Percentiles rank a stretch among this genome's conserved stretches.
phyloP scores from a whole-genome alignment of 169 alveolate genomes.

The Eimeria necatrix region DNA sequence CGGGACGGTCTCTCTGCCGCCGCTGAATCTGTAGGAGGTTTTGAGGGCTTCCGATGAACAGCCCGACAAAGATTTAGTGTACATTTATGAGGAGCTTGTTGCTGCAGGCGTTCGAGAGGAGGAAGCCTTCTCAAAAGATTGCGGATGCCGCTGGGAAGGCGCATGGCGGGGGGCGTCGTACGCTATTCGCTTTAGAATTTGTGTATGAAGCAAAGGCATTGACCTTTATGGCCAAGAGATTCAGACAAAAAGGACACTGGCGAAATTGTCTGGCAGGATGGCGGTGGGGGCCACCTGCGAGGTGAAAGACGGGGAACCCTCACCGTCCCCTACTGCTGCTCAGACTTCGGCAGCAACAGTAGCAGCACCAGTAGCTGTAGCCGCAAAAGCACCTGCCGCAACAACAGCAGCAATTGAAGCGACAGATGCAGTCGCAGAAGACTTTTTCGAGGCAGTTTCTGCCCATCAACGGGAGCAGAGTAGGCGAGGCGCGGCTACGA shows the following conservation, averaged over 20 bases:
- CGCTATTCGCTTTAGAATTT: too few relatives aligned
- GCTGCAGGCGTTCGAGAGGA: too few relatives aligned
- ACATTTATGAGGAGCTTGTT: too few relatives aligned
- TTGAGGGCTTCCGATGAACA: too few relatives aligned
- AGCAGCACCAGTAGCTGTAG: conserved; percentile 28
- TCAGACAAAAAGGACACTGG: background rate
- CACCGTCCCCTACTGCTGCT: conserved; percentile 42
- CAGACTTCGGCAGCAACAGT: background rate
- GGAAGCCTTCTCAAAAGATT: too few relatives aligned
- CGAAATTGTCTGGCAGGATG: background rate
- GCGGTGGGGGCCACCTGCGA: conserved; percentile 60
- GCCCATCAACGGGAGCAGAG: conserved; percentile 48
- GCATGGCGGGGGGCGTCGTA: too few relatives aligned
- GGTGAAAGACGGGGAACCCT: conserved; percentile 34
- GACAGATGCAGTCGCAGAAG: conserved; percentile 38
- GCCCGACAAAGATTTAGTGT: too few relatives aligned
- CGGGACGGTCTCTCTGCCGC: too few relatives aligned
- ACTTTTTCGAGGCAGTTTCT: conserved; percentile 46
- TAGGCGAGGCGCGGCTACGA: background rate
- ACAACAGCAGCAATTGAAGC: conserved; percentile 29
- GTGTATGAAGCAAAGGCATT: too few relatives aligned
- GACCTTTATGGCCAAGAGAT: too few relatives aligned
- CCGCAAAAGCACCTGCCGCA: conserved; percentile 38
- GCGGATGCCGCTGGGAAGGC: too few relatives aligned
- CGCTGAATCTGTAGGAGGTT: too few relatives aligned